A percentile compares a stretch with the other conserved stretches of the same genome.
Conservation (phyloP, 306 rosid genomes). For the cucumber (Cucumis sativus) region Cucumber_9930_V3 NC_026660.2:28290001-28290500, state of each 20-base stretch:
- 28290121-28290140: background rate
- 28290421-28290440: constrained; percentile 15
- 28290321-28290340: constrained; percentile 66
- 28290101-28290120: background rate
- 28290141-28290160: background rate
- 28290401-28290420: constrained; percentile 75
- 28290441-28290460: background rate
- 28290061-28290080: constrained; percentile 72
- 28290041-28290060: constrained; percentile 74
- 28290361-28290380: constrained; percentile 66
- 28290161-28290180: background rate
- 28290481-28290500: background rate
- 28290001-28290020: background rate
- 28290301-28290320: constrained; percentile 74
- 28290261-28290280: background rate
- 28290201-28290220: background rate
- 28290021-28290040: constrained; percentile 68
- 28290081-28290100: constrained; percentile 15
- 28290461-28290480: background rate
- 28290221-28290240: no score
- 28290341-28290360: constrained; percentile 75
- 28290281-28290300: constrained; percentile 6
- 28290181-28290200: background rate
- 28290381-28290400: constrained; percentile 48
- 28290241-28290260: background rate